phyloP scores from a whole-genome alignment of 805 yeast species.

The Starmera quercuum region DNA sequence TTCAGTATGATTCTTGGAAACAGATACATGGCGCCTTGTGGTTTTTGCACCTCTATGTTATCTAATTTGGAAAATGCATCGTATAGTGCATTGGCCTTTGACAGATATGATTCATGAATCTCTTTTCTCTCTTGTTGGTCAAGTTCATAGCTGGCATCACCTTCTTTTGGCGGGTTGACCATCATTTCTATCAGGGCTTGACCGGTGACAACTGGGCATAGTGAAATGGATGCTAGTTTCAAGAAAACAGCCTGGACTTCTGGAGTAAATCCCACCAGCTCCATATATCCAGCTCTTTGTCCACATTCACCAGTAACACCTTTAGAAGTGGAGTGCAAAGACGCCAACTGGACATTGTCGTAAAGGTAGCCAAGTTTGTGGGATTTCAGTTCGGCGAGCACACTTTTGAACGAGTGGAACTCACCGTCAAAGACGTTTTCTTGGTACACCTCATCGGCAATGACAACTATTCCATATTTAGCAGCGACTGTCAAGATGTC shows the following conservation, averaged over 20 bases:
- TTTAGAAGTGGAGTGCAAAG: constrained; percentile 94
- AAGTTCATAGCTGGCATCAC: constrained; percentile 65
- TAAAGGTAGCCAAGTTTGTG: constrained; percentile 45
- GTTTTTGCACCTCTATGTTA: constrained; percentile 79
- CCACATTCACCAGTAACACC: constrained; percentile 99
- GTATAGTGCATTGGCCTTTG: constrained; percentile 59
- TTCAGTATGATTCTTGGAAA: constrained; percentile 76
- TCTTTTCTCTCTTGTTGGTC: constrained; percentile 55
- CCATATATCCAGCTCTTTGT: constrained; percentile 99
- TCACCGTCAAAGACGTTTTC: constrained; percentile 80
- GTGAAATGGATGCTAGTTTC: constrained; percentile 83
- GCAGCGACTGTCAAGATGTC: constrained; percentile 77
- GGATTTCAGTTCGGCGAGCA: constrained; percentile 55
- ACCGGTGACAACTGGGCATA: constrained; percentile 93
- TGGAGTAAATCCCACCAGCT: constrained; percentile 68
- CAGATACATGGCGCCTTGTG: constrained; percentile 97
- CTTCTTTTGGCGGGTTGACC: constrained; percentile 83
- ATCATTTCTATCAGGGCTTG: constrained; percentile 89
- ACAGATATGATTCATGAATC: constrained; percentile 54
- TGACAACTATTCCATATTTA: constrained; percentile 71
- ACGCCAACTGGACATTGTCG: constrained; percentile 77
- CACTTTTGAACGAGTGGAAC: constrained; percentile 79
- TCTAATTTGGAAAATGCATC: constrained; percentile 70
- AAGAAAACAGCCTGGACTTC: constrained; percentile 65
- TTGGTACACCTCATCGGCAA: constrained; percentile 98